phyloP scores from a whole-genome alignment of 176 grass and related monocot genomes.

The Avena atlantica region DNA sequence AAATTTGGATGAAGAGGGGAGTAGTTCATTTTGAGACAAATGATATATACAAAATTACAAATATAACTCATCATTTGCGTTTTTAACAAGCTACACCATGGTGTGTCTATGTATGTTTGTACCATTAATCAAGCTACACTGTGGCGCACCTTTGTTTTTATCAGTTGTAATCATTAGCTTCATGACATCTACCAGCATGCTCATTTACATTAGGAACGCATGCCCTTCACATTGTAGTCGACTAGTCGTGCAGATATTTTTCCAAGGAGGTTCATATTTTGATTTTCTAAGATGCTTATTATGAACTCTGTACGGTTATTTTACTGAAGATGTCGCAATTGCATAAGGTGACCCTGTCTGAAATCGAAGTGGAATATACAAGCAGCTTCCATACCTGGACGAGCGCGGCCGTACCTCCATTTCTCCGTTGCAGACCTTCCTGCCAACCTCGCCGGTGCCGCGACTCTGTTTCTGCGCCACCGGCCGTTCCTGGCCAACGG shows the following conservation, averaged over 20 bases:
- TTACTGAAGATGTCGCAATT: neutral
- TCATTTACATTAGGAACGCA: neutral
- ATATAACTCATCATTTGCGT: neutral
- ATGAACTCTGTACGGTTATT: neutral
- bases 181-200: neutral
- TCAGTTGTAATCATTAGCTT: neutral
- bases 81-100: neutral
- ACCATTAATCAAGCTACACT: slow-evolving; percentile 39
- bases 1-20: no score
- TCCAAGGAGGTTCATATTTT: neutral
- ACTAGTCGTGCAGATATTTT: neutral
- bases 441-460: no score
- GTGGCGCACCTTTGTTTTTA: neutral
- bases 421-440: no score
- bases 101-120: neutral
- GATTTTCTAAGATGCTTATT: neutral
- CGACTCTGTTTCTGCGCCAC: no score
- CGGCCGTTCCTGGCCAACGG: no score
- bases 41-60: neutral
- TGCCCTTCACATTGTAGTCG: neutral
- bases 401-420: no score
- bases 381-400: no score
- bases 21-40: neutral
- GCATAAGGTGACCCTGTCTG: neutral
- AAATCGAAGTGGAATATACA: no score